phyloP scores from a whole-genome alignment of 257 asterid genomes.

The Salvia splendens region DNA sequence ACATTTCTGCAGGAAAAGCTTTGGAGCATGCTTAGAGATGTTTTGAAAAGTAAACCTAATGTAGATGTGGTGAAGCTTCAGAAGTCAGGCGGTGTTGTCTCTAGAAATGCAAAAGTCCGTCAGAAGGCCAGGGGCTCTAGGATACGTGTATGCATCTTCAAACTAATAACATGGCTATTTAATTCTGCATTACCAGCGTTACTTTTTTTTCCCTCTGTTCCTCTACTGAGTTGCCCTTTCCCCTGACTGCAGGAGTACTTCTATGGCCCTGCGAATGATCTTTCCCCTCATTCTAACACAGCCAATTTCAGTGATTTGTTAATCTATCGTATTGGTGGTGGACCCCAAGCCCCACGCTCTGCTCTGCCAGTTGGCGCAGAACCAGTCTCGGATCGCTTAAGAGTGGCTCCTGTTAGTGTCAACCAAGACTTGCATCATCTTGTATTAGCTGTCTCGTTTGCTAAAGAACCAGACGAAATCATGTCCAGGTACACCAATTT shows the following conservation, averaged over 20 bases:
- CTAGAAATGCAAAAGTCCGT: slow-evolving; percentile 92
- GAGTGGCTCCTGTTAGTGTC: slow-evolving; percentile 66
- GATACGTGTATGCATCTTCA: slow-evolving; percentile 65
- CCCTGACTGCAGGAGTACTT: slow-evolving; percentile 72
- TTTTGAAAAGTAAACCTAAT: slow-evolving; percentile 64
- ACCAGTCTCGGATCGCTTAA: slow-evolving; percentile 84
- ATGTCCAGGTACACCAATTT: slow-evolving; percentile 65
- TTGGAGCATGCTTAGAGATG: slow-evolving; percentile 96
- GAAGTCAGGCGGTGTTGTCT: slow-evolving; percentile 96
- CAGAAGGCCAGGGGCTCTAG: slow-evolving; percentile 77
- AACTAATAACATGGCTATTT: slow-evolving; percentile 1
- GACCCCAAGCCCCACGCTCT: slow-evolving; percentile 97
- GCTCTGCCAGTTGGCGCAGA: slow-evolving; percentile 98
- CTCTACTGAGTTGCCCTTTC: not conserved
- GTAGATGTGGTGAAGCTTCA: slow-evolving; percentile 99
- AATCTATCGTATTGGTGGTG: slow-evolving; percentile 86
- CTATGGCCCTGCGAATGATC: slow-evolving; percentile 89
- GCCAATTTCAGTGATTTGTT: slow-evolving; percentile 72
- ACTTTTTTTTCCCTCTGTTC: not conserved
- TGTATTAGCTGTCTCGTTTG: slow-evolving; percentile 88
- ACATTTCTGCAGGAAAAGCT: slow-evolving; percentile 75
- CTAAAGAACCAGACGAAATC: slow-evolving; percentile 84
- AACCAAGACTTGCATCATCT: slow-evolving; percentile 81
- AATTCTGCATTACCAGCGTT: not conserved
- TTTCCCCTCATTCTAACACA: slow-evolving; percentile 87